phyloP scores from a whole-genome alignment of 164 flowering plant species.

The Kalanchoe fedtschenkoi region DNA sequence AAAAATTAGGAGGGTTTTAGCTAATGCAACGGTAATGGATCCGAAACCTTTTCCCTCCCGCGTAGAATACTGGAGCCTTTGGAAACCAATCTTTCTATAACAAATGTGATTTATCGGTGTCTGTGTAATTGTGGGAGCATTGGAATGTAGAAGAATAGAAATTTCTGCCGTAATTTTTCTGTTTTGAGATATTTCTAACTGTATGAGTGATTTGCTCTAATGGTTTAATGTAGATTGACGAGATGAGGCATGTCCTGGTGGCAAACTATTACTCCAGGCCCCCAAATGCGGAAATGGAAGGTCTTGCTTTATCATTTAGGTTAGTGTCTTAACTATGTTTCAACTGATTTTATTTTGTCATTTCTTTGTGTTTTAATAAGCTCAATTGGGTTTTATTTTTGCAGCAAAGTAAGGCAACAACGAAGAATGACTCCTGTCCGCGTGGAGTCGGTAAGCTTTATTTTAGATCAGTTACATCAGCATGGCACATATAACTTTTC shows the following conservation, averaged over 20 bases:
- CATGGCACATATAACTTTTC: neutral
- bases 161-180: neutral
- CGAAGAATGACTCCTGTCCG: neutral
- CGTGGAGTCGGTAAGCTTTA: neutral
- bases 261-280: neutral
- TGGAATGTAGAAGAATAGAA: neutral
- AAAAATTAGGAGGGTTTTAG: no score
- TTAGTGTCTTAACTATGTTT: neutral
- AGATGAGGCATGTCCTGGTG: neutral
- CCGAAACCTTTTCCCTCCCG: no score
- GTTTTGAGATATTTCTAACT: neutral
- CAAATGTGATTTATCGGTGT: neutral
- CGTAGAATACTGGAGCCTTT: neutral
- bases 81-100: neutral
- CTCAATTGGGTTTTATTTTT: neutral
- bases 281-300: neutral
- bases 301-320: slow-evolving; percentile 2
- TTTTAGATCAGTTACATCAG: neutral
- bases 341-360: neutral
- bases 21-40: no score
- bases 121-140: neutral
- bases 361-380: neutral
- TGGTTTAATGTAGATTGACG: neutral
- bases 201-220: neutral
- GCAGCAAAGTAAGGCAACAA: neutral